Conservation (phyloP, 345 rosid genomes). For the Orychophragmus violaceus region DNA sequence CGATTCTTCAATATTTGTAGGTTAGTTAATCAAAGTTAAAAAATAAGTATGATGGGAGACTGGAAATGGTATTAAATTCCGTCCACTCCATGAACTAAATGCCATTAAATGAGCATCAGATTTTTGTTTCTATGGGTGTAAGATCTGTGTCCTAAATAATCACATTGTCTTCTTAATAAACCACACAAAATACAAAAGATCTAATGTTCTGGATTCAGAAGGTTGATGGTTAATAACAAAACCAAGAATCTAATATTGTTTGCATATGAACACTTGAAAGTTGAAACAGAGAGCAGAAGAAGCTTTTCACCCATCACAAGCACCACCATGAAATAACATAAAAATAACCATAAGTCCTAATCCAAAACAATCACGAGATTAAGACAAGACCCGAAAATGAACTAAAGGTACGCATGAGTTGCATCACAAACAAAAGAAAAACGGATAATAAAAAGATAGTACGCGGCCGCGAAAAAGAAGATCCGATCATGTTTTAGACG, state of each 20-base stretch:
- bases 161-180: no score
- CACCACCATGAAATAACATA: background rate
- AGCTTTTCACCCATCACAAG: background rate
- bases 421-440: background rate
- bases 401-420: background rate
- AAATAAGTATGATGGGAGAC: no score
- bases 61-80: background rate
- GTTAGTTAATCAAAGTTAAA: no score
- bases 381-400: background rate
- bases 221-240: background rate
- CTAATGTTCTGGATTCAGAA: background rate
- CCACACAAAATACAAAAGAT: no score
- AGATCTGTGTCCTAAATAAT: no score
- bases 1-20: no score
- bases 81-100: background rate
- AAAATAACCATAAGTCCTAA: conserved; percentile 9
- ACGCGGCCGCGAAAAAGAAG: background rate
- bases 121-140: no score
- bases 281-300: background rate
- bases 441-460: background rate
- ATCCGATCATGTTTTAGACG: background rate
- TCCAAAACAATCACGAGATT: conserved; percentile 1
- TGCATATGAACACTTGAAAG: conserved; percentile 13
- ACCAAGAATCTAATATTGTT: background rate
- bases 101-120: no score